Base-by-base conservation (phyloP, 2,329 filamentous ascomycete species). In the Orbilia brochopaga region DNA sequence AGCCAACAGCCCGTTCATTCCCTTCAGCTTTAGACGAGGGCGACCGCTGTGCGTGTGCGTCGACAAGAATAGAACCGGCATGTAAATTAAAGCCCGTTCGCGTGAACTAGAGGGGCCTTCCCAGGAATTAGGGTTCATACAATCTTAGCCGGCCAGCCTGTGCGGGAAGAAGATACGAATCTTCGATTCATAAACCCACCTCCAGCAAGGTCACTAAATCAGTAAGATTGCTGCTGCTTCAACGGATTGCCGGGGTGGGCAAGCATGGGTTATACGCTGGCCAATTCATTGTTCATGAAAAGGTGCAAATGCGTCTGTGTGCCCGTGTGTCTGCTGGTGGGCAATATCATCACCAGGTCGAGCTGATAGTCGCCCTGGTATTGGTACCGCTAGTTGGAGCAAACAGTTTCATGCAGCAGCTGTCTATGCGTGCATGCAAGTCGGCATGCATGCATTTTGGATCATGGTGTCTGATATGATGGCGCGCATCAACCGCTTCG, bases 71-170 rank as follows among this genome's bases (percentile, higher is more conserved):
- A 70, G 59, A 58, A 63, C 54, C 48, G 40, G 51, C 27, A 19
- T 23, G 44, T 52, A 35, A 53, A 51, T 63, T 56, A 63, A 55
- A 55, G 30, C 23, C 59, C 44, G 44, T 11, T 19, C 15, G 37
- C 48, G 53, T 59, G 58, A 53, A 56, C 56, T 58, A 32, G 56
- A 57, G 44, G 44, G 40, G 48, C 32, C 35, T 42, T 27, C 32
- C 50, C 44, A 37, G 54, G 50, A 59, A 42, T 59, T 58, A 70
- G 58, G 59, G 58, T 59, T 64, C 59, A 70, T 64, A 64, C 66
- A 70, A 70, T 46, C 58, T 53, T 70, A 70, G 66, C 66, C 66
- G 66, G 66, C 51, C 46, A 44, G 52, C 19, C 57, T 55, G 58
- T 32, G 66, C 56, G 64, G 50, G 64, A 52, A 61, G 24, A 37